Evolutionary conservation across 345 rosid species (phyloP), one percentile per base, ranked within the genome.

Genomic region (Acer campestre): DNA sequence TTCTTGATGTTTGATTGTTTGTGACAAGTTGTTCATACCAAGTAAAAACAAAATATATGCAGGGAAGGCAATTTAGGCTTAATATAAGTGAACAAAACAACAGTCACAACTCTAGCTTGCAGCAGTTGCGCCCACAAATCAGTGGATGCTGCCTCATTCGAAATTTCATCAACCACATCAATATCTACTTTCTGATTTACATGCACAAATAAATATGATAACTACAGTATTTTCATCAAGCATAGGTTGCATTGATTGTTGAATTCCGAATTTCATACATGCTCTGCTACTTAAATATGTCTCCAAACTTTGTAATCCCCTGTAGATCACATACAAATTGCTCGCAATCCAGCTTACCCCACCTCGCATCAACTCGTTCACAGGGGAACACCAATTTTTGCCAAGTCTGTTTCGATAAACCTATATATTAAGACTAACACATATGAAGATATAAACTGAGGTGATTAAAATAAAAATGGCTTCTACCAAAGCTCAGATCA

Each of bases 271-370:
- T 3, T 6, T 71, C 18, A 18, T n/a, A 1, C 7, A 16, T 9
- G 22, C 27, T 6, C 14, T 11, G 53, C 48, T 31, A 48, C n/a
- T 49, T 53, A 8, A 66, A 65, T 22, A 25, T 25, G 31, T 29
- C 14, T 72, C 35, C 71, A 22, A 81, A 78, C 61, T 73, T 67
- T 18, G 85, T 78, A 61, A 84, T 74, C 78, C 98, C 97, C 67
- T 83, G 97, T n/a, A 96, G 79, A 82, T 96, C 99, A 75, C 98
- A 96, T 61, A 80, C 82, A 18, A 83, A 90, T 74, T 91, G 90
- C 88, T 96, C 97, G 44, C 98, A 94, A 7, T 94, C 99, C 29
- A 96, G 90, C 89, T 94, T 96, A 81, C 99, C 98, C 99, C 27
- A 91, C 87, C 97, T 89, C 72, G 98, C 95, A 84, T 94, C 94